phyloP scores from a whole-genome alignment of 345 rosid species.

The Moringa oleifera region DNA sequence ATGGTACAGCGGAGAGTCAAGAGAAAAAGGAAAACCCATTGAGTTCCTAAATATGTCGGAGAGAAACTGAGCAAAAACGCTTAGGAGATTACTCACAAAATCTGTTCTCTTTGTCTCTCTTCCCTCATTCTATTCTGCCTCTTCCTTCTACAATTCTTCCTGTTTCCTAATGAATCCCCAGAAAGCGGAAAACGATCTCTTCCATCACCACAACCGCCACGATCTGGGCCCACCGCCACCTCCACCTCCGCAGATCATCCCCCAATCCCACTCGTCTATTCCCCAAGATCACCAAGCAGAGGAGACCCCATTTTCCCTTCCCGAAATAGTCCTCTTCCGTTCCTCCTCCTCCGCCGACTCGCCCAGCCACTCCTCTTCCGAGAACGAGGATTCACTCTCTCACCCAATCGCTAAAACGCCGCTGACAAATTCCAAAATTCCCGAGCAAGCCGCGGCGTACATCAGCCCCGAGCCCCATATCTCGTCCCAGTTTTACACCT shows the following conservation, averaged over 20 bases:
- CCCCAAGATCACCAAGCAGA: conserved; percentile 34
- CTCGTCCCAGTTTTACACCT: conserved; percentile 94
- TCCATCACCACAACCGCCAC: conserved; percentile 30
- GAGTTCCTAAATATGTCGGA: not conserved
- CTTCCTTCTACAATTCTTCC: not conserved
- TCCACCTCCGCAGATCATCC: conserved; percentile 27
- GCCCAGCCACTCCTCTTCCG: conserved; percentile 46
- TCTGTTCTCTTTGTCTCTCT: not conserved
- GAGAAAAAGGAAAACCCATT: not conserved
- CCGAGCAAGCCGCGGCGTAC: conserved; percentile 27
- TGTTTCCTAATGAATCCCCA: conserved; percentile 47
- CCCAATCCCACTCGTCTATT: conserved; percentile 50
- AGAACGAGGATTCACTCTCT: conserved; percentile 38
- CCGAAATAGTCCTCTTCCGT: conserved; percentile 76
- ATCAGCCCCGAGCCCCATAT: conserved; percentile 82
- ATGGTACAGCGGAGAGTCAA: not conserved
- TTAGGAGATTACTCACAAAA: not conserved
- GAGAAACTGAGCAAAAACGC: not conserved
- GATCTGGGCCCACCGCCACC: conserved; percentile 32
- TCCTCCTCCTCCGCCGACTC: conserved; percentile 61
- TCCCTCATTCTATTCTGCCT: conserved; percentile 7
- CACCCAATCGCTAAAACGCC: conserved; percentile 21
- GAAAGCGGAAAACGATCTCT: conserved; percentile 59
- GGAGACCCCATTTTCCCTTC: conserved; percentile 46
- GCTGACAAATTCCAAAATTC: conserved; percentile 28